Evolutionary conservation across 2,329 filamentous ascomycete genomes (phyloP).

Genomic region (Lachnellula hyalina): DNA sequence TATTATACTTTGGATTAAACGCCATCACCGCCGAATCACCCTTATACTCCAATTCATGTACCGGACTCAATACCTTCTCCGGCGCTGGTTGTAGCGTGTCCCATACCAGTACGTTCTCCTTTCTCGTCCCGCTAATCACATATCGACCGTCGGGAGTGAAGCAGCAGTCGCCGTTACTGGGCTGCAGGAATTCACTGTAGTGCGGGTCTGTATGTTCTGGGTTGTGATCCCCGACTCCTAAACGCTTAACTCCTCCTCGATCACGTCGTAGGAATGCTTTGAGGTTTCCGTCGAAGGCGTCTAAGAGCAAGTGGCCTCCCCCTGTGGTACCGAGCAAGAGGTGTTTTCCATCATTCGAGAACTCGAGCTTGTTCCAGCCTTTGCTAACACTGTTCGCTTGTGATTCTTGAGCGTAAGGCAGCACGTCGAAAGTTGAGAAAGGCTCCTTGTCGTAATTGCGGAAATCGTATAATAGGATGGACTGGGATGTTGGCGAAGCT

Average conservation of each 20-base stretch:
- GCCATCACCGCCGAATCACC: constrained; percentile 69
- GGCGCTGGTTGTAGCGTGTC: constrained; percentile 59
- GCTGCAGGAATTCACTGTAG: constrained; percentile 34
- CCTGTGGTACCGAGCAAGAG: constrained; percentile 80
- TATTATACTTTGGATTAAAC: constrained; percentile 87
- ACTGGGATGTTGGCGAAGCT: constrained; percentile 72
- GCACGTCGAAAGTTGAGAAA: constrained; percentile 78
- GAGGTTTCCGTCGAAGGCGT: constrained; percentile 80
- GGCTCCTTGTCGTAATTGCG: constrained; percentile 91
- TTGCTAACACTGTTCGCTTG: constrained; percentile 45
- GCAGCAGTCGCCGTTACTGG: constrained; percentile 72
- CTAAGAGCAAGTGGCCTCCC: constrained; percentile 83
- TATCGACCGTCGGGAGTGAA: constrained; percentile 88
- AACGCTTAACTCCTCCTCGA: constrained; percentile 47
- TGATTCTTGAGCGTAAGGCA: constrained; percentile 46
- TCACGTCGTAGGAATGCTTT: constrained; percentile 65
- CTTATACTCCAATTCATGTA: constrained; percentile 59
- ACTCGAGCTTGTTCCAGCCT: constrained; percentile 88
- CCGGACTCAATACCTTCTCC: constrained; percentile 58
- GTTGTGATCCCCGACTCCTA: constrained; percentile 47
- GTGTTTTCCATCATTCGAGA: constrained; percentile 91
- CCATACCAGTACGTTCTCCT: constrained; percentile 76
- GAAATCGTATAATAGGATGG: constrained; percentile 84
- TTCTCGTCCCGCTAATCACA: constrained; percentile 71
- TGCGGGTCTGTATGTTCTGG: constrained; percentile 23